phyloP scores from a whole-genome alignment of 148 eudicot species.

The Suaeda aralocaspica region DNA sequence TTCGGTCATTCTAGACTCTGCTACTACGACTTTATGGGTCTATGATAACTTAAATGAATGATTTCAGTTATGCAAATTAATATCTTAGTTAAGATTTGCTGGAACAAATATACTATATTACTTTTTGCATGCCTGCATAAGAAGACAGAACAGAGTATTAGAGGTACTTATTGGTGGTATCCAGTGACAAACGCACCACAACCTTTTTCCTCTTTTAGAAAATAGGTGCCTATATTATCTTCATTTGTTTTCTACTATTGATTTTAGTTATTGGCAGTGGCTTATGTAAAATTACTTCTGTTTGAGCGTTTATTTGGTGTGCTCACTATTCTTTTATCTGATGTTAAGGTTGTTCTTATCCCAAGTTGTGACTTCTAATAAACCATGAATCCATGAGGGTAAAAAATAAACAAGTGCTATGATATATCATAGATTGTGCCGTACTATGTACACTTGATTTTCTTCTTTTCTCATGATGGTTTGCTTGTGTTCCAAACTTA shows the following conservation, averaged over 20 bases:
- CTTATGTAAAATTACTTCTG: conserved; percentile 8
- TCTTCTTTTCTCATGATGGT: not conserved
- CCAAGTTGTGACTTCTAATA: not conserved
- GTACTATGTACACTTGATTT: not conserved
- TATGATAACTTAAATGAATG: not conserved
- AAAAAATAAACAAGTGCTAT: not conserved
- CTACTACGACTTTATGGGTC: too few species aligned
- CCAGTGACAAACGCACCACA: not conserved
- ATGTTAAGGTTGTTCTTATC: conserved; percentile 4
- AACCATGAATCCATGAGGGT: not conserved
- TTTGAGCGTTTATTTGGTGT: not conserved
- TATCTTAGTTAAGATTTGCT: conserved; percentile 15
- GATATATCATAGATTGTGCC: not conserved
- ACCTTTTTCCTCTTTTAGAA: conserved; percentile 16
- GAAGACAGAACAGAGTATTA: not conserved
- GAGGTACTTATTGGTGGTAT: conserved; percentile 9
- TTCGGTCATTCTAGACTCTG: not conserved
- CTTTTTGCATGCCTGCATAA: conserved; percentile 13
- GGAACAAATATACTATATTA: conserved; percentile 5
- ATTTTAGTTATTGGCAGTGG: not conserved
- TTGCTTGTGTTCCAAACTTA: not conserved
- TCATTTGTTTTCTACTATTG: not conserved
- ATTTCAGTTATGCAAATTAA: not conserved
- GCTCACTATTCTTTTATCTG: not conserved
- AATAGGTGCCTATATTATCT: not conserved